A percentile compares a stretch with the other conserved stretches of the same genome.
Conservation (phyloP, 148 eudicot species). For the Cornus suecica region DNA sequence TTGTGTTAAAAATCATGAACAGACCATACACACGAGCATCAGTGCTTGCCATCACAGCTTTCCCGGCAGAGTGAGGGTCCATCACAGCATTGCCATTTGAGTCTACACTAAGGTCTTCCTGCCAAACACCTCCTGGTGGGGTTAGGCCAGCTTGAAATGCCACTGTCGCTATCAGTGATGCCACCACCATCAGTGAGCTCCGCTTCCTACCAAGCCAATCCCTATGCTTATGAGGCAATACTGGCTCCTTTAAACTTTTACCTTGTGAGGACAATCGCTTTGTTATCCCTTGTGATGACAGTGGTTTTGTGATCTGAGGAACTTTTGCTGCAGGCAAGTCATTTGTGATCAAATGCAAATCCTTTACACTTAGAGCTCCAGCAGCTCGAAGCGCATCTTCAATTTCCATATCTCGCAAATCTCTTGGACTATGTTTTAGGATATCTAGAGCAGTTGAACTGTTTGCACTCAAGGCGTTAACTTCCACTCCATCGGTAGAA, state of each 20-base stretch:
- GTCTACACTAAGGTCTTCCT: conserved; percentile 13
- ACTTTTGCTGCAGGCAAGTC: conserved; percentile 6
- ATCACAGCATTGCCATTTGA: conserved; percentile 8
- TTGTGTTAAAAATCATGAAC: conserved; percentile 25
- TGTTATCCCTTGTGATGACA: conserved; percentile 4
- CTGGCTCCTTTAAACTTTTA: background rate
- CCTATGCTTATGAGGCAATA: conserved; percentile 6
- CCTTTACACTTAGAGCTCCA: conserved; percentile 18
- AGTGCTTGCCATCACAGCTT: conserved; percentile 18
- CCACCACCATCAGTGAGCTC: conserved; percentile 30
- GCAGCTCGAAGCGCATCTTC: conserved; percentile 12
- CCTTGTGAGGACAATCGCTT: conserved; percentile 8
- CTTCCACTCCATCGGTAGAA: conserved; percentile 5
- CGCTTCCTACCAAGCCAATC: conserved; percentile 23
- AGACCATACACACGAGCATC: conserved; percentile 5
- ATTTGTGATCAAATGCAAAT: conserved; percentile 19
- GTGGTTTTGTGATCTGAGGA: conserved; percentile 9
- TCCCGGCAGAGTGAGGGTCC: conserved; percentile 21
- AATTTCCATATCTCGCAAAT: conserved; percentile 24
- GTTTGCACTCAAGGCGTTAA: conserved; percentile 18
- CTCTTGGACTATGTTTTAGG: conserved; percentile 24
- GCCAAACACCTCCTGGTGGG: conserved; percentile 31
- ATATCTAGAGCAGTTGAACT: conserved; percentile 27
- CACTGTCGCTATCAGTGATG: conserved; percentile 28
- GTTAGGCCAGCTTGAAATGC: conserved; percentile 36